Conservation (phyloP, 2,329 filamentous ascomycete genomes). For the Kalaharituber pfeilii region DNA sequence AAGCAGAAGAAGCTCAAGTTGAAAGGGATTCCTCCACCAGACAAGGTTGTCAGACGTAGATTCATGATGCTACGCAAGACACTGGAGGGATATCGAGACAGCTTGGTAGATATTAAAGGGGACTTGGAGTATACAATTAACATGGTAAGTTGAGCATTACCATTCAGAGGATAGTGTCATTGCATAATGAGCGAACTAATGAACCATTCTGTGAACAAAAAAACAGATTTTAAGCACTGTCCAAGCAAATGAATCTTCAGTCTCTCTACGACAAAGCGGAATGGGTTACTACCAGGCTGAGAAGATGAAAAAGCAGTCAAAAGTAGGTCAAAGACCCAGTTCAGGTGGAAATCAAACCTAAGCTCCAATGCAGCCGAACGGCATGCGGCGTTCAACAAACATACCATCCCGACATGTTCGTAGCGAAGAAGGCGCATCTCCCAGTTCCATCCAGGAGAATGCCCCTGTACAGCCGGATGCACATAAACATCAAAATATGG, state of each 20-base stretch:
- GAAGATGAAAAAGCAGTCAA: background rate
- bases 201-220: background rate
- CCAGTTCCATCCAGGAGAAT: too few relatives aligned
- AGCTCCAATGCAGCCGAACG: too few relatives aligned
- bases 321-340: too few relatives aligned
- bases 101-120: background rate
- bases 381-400: too few relatives aligned
- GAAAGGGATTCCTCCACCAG: background rate
- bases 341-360: too few relatives aligned
- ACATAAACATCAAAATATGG: too few relatives aligned
- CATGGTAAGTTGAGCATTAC: background rate
- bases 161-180: too few relatives aligned
- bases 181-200: background rate
- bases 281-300: background rate
- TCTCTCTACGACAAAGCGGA: background rate
- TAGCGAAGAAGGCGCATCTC: too few relatives aligned
- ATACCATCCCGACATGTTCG: too few relatives aligned
- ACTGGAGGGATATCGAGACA: background rate
- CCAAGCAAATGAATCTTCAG: background rate
- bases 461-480: too few relatives aligned
- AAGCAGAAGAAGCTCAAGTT: background rate
- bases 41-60: background rate
- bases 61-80: background rate
- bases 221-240: background rate
- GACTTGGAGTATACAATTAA: background rate